A percentile compares a stretch with the other conserved stretches of the same genome.
Evolutionary conservation across 148 eudicot species (phyloP).

Genomic region (Polygonum aviculare): DNA sequence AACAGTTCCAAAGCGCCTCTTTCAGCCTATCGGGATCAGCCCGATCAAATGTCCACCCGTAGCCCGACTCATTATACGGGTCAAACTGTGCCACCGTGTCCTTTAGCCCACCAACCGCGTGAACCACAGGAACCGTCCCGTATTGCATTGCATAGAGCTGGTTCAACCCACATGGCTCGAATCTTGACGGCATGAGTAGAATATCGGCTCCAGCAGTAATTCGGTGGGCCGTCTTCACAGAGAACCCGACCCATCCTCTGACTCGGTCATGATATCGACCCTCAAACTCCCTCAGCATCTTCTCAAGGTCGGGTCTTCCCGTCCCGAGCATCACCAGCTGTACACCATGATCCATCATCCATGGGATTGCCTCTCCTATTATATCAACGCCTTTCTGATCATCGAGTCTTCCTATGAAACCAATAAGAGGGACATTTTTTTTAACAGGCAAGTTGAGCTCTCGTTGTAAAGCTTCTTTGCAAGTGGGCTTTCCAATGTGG

Average conservation of each 20-base stretch:
- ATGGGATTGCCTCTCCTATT: conserved; percentile 80
- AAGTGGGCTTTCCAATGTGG: conserved; percentile 61
- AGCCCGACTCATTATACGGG: conserved; percentile 64
- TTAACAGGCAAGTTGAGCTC: conserved; percentile 77
- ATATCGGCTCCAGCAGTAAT: conserved; percentile 94
- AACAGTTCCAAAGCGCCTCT: conserved; percentile 73
- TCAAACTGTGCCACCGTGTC: conserved; percentile 84
- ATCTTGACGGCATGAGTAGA: conserved; percentile 88
- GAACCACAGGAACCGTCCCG: conserved; percentile 93
- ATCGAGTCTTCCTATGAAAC: conserved; percentile 94
- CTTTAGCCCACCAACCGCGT: conserved; percentile 85
- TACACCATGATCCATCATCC: conserved; percentile 77
- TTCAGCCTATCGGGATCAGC: conserved; percentile 54
- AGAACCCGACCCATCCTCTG: conserved; percentile 91
- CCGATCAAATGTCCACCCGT: conserved; percentile 79
- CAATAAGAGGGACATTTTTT: conserved; percentile 61
- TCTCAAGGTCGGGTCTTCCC: conserved; percentile 75
- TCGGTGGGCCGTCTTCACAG: conserved; percentile 77
- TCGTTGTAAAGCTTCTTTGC: conserved; percentile 82
- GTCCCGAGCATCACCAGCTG: conserved; percentile 89
- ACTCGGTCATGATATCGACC: conserved; percentile 38
- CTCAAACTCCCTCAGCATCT: conserved; percentile 69
- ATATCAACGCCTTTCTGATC: conserved; percentile 86
- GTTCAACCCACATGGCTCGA: conserved; percentile 97
- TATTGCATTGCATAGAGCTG: conserved; percentile 90